Evolutionary conservation across 805 yeast species (phyloP), one percentile per base, ranked within the genome.

Genomic region (Yarrowia sp.): DNA sequence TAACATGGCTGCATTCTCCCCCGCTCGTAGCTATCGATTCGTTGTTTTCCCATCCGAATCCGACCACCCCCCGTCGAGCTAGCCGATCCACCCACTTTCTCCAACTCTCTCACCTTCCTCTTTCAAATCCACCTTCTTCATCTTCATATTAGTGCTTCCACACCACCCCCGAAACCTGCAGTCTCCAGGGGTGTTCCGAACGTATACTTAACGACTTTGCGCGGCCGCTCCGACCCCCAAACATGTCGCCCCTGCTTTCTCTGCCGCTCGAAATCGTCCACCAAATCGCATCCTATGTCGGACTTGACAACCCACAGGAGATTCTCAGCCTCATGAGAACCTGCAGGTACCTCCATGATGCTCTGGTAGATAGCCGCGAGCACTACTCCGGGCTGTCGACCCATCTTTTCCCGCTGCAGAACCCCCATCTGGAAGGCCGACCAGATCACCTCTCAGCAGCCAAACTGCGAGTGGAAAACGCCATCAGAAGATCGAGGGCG

Each of bases 201-300:
- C 20, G 13, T 6, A 49, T 52, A 52, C 56, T 52, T 52, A 52
- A 34, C 30, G 2, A 17, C 44, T 24, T 24, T 24, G 30, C 30
- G 30, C 30, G 30, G 30, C 14, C 24, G 7, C 19, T 20, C 9
- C 13, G n/a, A 9, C 9, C 33, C 46, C 34, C 15, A 36, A 19
- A 19, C 34, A 6, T 17, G 12, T 38, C 44, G 8, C 7, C 61
- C 17, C 38, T 55, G 61, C 30, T 55, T 6, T 9, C 19, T n/a
- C 42, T 58, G 7, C 64, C 64, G 30, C 40, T 43, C 20, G 64
- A 58, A 43, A 58, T 58, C 64, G 14, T 58, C 17, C 64, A 43
- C 33, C 50, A 58, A 14, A 43, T 58, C 40, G 64, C 64, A 10
- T n/a, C 1, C 34, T 33, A 43, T 19, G 64, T 43, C 24, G 49